Evolutionary conservation across 768 basidiomycete species (phyloP).

Genomic region (Panus rudis): DNA sequence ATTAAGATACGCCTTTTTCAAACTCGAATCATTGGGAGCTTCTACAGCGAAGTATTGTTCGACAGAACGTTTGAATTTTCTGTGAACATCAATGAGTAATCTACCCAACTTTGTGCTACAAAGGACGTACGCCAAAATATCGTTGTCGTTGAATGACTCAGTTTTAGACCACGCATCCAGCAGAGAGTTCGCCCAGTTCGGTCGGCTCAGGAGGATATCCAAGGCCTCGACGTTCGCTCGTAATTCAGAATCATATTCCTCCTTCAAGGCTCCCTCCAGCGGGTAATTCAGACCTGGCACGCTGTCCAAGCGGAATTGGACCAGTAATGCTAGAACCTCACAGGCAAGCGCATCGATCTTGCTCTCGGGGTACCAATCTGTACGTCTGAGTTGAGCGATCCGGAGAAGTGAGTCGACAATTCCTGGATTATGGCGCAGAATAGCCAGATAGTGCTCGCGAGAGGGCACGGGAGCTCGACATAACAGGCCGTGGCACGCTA

Average conservation of each 20-base stretch:
- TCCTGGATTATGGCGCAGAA: slow-evolving; percentile 14
- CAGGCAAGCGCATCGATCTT: slow-evolving; percentile 18
- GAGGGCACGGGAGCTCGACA: slow-evolving; percentile 9
- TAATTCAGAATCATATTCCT: not conserved
- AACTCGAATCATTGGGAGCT: too few relatives aligned
- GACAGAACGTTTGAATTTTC: too few relatives aligned
- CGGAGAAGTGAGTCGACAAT: slow-evolving; percentile 21
- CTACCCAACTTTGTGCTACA: too few relatives aligned
- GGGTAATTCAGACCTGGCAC: not conserved
- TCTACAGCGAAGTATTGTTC: too few relatives aligned
- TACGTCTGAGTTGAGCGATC: slow-evolving; percentile 18
- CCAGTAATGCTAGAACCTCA: slow-evolving; percentile 20
- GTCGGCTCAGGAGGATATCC: not conserved
- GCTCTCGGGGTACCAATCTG: slow-evolving; percentile 23
- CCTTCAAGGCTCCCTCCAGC: not conserved
- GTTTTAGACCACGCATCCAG: not conserved
- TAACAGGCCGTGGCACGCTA: slow-evolving; percentile 10
- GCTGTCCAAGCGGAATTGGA: slow-evolving; percentile 14
- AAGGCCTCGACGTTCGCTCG: not conserved
- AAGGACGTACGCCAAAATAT: too few relatives aligned
- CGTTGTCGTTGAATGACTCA: not conserved
- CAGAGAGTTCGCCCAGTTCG: not conserved
- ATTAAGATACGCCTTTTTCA: too few relatives aligned
- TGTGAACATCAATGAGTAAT: too few relatives aligned
- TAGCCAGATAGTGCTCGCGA: slow-evolving; percentile 11